phyloP scores from a whole-genome alignment of 169 alveolate genomes.

The Hepatocystis sp. region DNA sequence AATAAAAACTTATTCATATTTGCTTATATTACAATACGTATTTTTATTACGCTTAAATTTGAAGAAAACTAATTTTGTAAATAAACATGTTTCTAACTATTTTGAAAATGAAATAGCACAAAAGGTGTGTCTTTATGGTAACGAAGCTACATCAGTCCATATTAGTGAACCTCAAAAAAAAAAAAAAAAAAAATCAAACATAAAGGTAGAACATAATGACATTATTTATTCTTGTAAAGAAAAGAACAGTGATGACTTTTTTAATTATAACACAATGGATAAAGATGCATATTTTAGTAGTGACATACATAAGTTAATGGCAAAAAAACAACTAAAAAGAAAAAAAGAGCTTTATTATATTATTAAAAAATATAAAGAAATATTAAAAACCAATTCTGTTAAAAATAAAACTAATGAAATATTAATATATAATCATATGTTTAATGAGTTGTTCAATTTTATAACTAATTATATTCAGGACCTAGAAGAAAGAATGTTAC shows the following conservation, averaged over 20 bases:
- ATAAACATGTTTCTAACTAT: slow-evolving; percentile 9
- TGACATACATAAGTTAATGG: not conserved
- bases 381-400: slow-evolving; percentile 5
- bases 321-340: not conserved
- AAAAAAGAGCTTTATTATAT: not conserved
- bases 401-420: slow-evolving; percentile 4
- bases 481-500: not conserved
- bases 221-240: too few species aligned
- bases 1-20: slow-evolving; percentile 1
- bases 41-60: slow-evolving; percentile 17
- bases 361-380: slow-evolving; percentile 8
- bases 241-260: too few species aligned
- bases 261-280: too few species aligned
- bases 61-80: slow-evolving; percentile 6
- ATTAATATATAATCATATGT: slow-evolving; percentile 21
- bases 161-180: not conserved
- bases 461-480: slow-evolving; percentile 14
- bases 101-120: not conserved
- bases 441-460: slow-evolving; percentile 19
- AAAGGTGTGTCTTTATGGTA: too few species aligned
- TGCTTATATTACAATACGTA: slow-evolving; percentile 29
- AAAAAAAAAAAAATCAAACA: not conserved
- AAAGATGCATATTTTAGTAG: not conserved
- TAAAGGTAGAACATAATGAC: too few species aligned
- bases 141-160: too few species aligned